Conservation (phyloP, 208 protist genomes). For the Acanthamoeba triangularis region DNA sequence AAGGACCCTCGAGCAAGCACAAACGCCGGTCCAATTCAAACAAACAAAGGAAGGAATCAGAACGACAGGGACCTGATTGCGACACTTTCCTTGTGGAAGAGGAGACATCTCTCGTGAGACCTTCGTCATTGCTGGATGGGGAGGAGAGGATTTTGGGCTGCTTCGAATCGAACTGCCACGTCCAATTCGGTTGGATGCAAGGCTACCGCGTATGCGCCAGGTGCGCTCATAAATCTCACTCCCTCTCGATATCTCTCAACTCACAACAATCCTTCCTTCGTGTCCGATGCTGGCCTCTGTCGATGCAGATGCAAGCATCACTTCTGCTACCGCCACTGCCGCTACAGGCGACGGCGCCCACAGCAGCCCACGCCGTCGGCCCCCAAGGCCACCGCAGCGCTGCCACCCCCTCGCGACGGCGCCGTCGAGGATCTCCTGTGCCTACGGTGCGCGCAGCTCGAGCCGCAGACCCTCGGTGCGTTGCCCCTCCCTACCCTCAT, state of each 20-base stretch:
- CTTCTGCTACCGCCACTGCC: slow-evolving; percentile 72
- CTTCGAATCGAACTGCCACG: slow-evolving; percentile 40
- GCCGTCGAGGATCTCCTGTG: slow-evolving; percentile 20
- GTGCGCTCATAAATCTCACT: background rate
- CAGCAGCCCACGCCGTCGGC: background rate
- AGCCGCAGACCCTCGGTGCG: slow-evolving; percentile 55
- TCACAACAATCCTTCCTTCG: background rate
- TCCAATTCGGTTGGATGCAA: slow-evolving; percentile 63
- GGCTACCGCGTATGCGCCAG: slow-evolving; percentile 59
- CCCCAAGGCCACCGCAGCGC: background rate
- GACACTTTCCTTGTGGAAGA: background rate
- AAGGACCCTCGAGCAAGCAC: background rate
- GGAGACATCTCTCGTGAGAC: background rate
- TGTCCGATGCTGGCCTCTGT: background rate
- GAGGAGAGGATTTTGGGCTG: slow-evolving; percentile 70
- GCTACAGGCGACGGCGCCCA: background rate
- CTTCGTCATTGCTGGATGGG: slow-evolving; percentile 37
- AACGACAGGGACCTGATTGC: too few species aligned
- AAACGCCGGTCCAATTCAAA: background rate
- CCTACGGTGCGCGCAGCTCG: background rate
- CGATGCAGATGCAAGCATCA: slow-evolving; percentile 33
- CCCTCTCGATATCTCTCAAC: background rate
- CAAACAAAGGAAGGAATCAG: background rate
- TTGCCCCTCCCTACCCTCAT: background rate
- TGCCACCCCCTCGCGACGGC: background rate